Evolutionary conservation across 2,329 filamentous ascomycete species (phyloP).

Genomic region (Bipolaris oryzae): DNA sequence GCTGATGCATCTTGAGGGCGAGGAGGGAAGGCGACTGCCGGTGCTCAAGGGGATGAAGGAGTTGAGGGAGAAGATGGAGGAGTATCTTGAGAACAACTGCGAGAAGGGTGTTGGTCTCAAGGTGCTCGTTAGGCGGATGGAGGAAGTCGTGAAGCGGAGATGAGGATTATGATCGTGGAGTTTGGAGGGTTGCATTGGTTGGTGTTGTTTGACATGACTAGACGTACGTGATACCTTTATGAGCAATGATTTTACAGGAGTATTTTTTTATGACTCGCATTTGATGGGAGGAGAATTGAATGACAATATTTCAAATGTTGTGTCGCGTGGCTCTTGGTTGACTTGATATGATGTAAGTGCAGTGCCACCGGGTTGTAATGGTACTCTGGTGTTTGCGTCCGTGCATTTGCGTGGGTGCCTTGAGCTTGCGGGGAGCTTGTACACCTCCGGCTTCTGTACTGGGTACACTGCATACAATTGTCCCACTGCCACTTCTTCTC

Average conservation of each 20-base stretch:
- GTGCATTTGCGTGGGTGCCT: conserved; percentile 30
- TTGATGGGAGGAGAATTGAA: no score
- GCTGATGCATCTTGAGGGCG: conserved; percentile 65
- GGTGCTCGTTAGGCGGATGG: conserved; percentile 65
- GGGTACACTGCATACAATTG: conserved; percentile 15
- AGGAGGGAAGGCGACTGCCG: conserved; percentile 73
- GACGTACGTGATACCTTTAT: conserved; percentile 3
- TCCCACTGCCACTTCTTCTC: background rate
- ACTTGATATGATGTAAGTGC: conserved; percentile 6
- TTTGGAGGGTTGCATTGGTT: conserved; percentile 15
- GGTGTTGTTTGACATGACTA: conserved; percentile 19
- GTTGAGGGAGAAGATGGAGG: conserved; percentile 80
- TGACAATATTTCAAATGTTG: background rate
- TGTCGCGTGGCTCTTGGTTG: background rate
- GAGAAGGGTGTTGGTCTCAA: conserved; percentile 74
- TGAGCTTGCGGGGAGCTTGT: conserved; percentile 34
- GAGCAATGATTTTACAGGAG: background rate
- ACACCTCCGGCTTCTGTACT: conserved; percentile 12
- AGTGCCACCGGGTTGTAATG: conserved; percentile 14
- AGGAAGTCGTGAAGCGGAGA: conserved; percentile 64
- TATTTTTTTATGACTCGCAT: background rate
- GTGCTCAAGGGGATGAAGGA: conserved; percentile 71
- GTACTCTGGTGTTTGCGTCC: conserved; percentile 15
- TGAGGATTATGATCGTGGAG: conserved; percentile 29
- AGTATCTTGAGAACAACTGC: conserved; percentile 78